Evolutionary conservation across 306 rosid genomes (phyloP), one percentile per base, ranked within the genome.

Genomic region (Vicia villosa): DNA sequence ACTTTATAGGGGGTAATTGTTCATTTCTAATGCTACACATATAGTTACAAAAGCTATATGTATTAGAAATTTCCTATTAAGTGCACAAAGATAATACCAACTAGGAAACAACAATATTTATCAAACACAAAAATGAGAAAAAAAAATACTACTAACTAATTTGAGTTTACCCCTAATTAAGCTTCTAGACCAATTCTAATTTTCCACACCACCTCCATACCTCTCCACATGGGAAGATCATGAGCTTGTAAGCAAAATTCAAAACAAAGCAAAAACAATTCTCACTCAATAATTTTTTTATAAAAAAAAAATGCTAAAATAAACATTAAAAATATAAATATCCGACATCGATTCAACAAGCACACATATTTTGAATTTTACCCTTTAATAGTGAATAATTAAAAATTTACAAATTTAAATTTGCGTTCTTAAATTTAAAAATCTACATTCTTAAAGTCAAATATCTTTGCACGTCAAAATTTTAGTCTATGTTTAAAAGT

Each of bases 251-350:
- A 66, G 16, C 52, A 36, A 66, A 65, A 54, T 70, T 64, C 19
- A 17, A 42, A 75, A 51, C 19, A 5, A 66, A 66, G 58, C 43
- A 66, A 70, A 76, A 43, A 59, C 72, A 69, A 50, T 56, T 74
- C 12, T 55, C 22, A 10, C 52, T 47, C 21, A 16, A 11, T 15
- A 56, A 4, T 70, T 17, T 30, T 30, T 7, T 1, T 1, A 22
- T 3, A 22, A 22, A 22, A 22, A 30, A 30, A 3, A 30, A 26
- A n/a, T n/a, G n/a, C 3, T 26, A 26, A 32, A 32, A 6, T 32
- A 32, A 6, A 32, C 34, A 30, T 30, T 32, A 32, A 32, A 32
- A 32, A n/a, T n/a, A n/a, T n/a, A n/a, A n/a, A n/a, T n/a, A n/a
- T n/a, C 1, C 2, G 1, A 32, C 6, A 32, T 32, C 37, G 1